phyloP scores from a whole-genome alignment of 257 asterid species.

The Asclepias syriaca region DNA sequence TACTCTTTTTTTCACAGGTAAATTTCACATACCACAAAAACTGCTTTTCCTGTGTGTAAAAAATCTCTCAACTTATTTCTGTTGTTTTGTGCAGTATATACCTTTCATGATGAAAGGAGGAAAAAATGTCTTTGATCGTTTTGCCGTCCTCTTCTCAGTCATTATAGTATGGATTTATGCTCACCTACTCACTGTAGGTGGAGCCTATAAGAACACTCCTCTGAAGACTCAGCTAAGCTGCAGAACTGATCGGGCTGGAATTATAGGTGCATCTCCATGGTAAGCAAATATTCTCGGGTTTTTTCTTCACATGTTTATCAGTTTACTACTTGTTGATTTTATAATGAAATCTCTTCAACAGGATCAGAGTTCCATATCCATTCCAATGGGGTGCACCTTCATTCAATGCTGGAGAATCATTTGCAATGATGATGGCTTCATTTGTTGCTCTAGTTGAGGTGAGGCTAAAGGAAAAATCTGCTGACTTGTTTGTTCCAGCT shows the following conservation, averaged over 20 bases:
- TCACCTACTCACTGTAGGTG: conserved; percentile 75
- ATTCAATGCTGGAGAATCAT: conserved; percentile 87
- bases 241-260: conserved; percentile 93
- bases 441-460: conserved; percentile 95
- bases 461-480: background rate
- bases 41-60: background rate
- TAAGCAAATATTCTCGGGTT: conserved; percentile 14
- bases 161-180: conserved; percentile 84
- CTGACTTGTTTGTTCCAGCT: background rate
- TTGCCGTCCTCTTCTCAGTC: conserved; percentile 71
- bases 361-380: conserved; percentile 93
- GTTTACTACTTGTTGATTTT: too few relatives aligned
- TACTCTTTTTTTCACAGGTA: conserved; percentile 87
- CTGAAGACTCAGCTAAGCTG: conserved; percentile 60
- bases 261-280: conserved; percentile 85
- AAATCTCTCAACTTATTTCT: background rate
- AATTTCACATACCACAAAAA: background rate
- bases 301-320: background rate
- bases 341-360: conserved; percentile 19
- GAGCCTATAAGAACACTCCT: conserved; percentile 62
- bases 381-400: conserved; percentile 98
- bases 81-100: conserved; percentile 50
- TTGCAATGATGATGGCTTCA: conserved; percentile 95
- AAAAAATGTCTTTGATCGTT: conserved; percentile 57
- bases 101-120: conserved; percentile 65